A percentile compares a stretch with the other conserved stretches of the same genome.
Evolutionary conservation across 2,329 filamentous ascomycete species (phyloP).

Genomic region (Immersiporthe knoxdaviesiana): DNA sequence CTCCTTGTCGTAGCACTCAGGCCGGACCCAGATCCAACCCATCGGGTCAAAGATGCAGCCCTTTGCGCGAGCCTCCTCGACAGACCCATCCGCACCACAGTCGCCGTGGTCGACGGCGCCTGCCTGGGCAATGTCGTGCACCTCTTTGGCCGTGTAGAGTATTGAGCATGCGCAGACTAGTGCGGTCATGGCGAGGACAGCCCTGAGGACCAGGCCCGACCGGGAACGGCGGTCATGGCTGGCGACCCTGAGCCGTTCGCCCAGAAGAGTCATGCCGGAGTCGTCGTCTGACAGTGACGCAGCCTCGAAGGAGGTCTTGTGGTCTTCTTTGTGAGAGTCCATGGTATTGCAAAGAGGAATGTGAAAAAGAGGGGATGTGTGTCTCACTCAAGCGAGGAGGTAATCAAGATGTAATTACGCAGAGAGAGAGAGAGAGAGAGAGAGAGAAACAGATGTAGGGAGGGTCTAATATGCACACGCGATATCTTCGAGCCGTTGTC

Average conservation of each 20-base stretch:
- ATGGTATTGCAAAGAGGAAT: background rate
- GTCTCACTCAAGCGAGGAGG: background rate
- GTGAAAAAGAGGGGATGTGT: background rate
- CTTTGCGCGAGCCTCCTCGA: conserved; percentile 29
- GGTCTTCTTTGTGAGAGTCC: background rate
- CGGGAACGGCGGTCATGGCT: background rate
- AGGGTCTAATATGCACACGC: background rate
- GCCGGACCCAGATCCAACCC: conserved; percentile 30
- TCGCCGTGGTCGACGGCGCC: conserved; percentile 23
- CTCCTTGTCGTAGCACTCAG: conserved; percentile 30
- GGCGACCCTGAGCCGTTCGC: background rate
- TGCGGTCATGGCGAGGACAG: conserved; percentile 11
- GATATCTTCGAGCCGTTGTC: background rate
- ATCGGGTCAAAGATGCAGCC: conserved; percentile 31
- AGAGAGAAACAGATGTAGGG: background rate
- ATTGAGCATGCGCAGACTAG: conserved; percentile 12
- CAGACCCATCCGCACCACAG: conserved; percentile 24
- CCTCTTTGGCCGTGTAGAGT: conserved; percentile 11
- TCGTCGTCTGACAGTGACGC: background rate
- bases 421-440: background rate
- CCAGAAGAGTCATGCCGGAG: conserved; percentile 14
- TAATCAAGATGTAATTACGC: background rate
- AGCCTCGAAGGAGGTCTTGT: conserved; percentile 14
- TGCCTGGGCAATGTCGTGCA: background rate
- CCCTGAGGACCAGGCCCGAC: conserved; percentile 6